Base-by-base conservation (phyloP, 495 filamentous ascomycete species). In the Penicillium tannophilum region DNA sequence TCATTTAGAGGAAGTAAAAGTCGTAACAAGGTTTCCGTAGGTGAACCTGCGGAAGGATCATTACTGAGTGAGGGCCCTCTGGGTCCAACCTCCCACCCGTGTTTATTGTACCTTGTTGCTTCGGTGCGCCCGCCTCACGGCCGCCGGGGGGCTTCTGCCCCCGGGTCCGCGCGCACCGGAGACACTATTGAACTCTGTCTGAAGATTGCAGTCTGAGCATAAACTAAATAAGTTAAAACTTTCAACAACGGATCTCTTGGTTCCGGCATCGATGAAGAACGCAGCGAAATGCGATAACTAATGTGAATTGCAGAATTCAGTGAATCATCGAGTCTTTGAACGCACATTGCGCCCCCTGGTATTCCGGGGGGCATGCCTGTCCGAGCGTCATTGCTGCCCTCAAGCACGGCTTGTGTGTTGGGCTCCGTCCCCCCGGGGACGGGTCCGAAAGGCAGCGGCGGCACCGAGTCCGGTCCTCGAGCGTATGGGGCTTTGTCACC, bases 1-100 rank as follows among this genome's bases (percentile, higher is more conserved):
- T 84, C 82, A 85, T 86, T 86, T 85, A 87, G 83, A 86, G 82
- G 82, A 87, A 86, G 84, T 86, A 87, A 87, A 51, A 86, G 82
- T 86, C 81, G 82, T 86, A 86, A 88, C 79, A 86, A 87, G 83
- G 83, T 86, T 83, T 88, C 85, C 82, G 82, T 87, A 86, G 83
- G 82, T 86, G 80, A 86, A 86, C 83, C 79, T 85, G 80, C 81
- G 79, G 82, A 86, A 81, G 82, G 82, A 85, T 85, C 82, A 86
- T 85, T 86, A 86, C 65, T 54, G 75, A 81, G 72, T 69, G 59
- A 56, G 58, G 60, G 66, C 58, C 58, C 64, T 56, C 58, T 47
- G 58, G 58, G 60, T 67, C 63, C 59, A 55, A 65, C 51, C 62
- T 71, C 70, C 65, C 66, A 68, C 65, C 66, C 68, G 53, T 61